Evolutionary conservation across 2,329 filamentous ascomycete genomes (phyloP).

Genomic region (Incumbomyces lentus): DNA sequence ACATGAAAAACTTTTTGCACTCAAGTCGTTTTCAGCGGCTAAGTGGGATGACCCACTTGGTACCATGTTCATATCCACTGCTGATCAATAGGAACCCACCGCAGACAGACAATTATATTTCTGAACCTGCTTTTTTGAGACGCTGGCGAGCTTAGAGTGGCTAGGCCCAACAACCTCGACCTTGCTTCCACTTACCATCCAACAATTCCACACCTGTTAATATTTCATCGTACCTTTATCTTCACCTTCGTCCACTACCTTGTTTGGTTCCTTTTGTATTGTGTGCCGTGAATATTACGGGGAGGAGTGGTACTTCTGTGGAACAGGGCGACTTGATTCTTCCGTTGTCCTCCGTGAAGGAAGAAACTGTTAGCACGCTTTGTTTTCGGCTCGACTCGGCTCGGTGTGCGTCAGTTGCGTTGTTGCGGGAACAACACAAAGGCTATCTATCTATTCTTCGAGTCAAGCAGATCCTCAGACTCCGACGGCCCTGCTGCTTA

Average conservation of each 20-base stretch:
- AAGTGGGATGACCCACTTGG: not conserved
- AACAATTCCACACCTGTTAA: not conserved
- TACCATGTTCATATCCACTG: not conserved
- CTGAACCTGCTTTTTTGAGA: not conserved
- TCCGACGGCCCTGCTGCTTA: not conserved
- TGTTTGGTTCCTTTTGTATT: not conserved
- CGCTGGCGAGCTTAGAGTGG: not conserved
- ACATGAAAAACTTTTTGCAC: not conserved
- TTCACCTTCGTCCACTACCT: not conserved
- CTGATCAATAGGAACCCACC: conserved; percentile 1
- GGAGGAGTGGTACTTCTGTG: not conserved
- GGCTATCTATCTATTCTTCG: not conserved
- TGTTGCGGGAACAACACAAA: not conserved
- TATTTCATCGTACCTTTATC: not conserved
- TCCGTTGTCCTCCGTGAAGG: not conserved
- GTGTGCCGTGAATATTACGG: conserved; percentile 4
- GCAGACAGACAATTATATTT: not conserved
- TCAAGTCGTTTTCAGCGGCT: not conserved
- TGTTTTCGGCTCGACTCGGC: not conserved
- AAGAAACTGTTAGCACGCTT: not conserved
- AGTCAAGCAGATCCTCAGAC: not conserved
- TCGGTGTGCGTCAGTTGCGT: not conserved
- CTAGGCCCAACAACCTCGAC: conserved; percentile 4
- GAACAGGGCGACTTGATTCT: not conserved
- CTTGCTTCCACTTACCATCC: not conserved